These are phyloP conservation scores for Corynascus novoguineensis DNA, from an alignment of 495 filamentous ascomycete genomes.

Conservation along the genomic window DNA sequence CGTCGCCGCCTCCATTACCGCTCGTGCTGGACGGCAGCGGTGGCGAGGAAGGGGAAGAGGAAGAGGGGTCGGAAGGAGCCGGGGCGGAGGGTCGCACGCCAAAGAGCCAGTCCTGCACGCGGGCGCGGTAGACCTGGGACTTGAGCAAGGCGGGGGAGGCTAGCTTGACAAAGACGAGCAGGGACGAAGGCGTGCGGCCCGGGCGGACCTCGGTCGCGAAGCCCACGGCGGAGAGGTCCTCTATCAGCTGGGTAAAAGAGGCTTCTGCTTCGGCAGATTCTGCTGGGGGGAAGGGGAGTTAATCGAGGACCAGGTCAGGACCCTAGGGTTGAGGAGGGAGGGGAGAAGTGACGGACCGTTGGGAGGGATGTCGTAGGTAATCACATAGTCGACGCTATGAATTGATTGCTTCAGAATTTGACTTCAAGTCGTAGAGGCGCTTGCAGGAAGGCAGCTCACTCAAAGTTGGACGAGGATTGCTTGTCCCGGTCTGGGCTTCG, in stretches of 20 bases:
- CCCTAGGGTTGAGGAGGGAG: neutral
- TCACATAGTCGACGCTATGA: slow-evolving; percentile 85
- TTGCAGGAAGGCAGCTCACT: slow-evolving; percentile 15
- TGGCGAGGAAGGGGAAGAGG: neutral
- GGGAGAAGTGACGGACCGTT: slow-evolving; percentile 41
- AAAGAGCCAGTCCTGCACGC: slow-evolving; percentile 94
- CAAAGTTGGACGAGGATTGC: slow-evolving; percentile 18
- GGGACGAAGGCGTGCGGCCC: slow-evolving; percentile 65
- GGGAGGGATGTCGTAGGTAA: slow-evolving; percentile 67
- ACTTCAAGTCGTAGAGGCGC: neutral
- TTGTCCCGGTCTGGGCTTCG: slow-evolving; percentile 25
- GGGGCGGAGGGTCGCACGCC: slow-evolving; percentile 78
- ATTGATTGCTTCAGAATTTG: neutral
- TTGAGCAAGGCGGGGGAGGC: slow-evolving; percentile 58
- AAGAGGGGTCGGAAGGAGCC: slow-evolving; percentile 55
- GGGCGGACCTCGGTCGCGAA: slow-evolving; percentile 79
- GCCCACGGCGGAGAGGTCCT: slow-evolving; percentile 64
- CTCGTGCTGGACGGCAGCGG: neutral
- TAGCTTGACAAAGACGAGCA: slow-evolving; percentile 79
- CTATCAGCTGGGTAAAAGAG: slow-evolving; percentile 69
- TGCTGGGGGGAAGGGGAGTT: slow-evolving; percentile 26
- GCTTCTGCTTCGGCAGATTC: slow-evolving; percentile 62
- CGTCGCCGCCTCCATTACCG: no score
- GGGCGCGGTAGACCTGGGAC: slow-evolving; percentile 60
- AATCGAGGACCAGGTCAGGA: neutral